phyloP scores from a whole-genome alignment of 2,329 filamentous ascomycete species.

The Ascochyta koolunga region DNA sequence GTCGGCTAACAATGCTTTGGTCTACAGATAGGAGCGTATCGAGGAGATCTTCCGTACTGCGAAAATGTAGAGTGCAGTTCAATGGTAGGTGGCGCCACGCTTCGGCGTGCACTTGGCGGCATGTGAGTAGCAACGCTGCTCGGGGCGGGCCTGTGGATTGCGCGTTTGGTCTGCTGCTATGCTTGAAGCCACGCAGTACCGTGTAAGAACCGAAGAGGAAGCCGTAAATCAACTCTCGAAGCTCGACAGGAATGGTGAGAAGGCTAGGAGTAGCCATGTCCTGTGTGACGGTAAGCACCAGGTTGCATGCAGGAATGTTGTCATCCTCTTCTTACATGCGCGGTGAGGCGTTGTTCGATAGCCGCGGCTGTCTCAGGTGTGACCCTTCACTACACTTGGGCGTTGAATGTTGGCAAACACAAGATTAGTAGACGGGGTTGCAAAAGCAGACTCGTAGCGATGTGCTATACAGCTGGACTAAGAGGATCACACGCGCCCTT shows the following conservation, averaged over 20 bases:
- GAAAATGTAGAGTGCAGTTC: conserved; percentile 40
- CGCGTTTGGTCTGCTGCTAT: conserved; percentile 9
- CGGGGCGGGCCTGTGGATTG: conserved; percentile 26
- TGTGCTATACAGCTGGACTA: background rate
- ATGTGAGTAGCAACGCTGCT: conserved; percentile 39
- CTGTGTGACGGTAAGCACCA: background rate
- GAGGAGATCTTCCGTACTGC: conserved; percentile 42
- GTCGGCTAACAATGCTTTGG: conserved; percentile 38
- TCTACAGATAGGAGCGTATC: conserved; percentile 39
- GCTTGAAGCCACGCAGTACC: conserved; percentile 37
- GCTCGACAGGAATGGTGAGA: conserved; percentile 40
- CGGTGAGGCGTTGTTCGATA: background rate
- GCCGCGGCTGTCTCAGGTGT: background rate
- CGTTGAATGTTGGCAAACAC: background rate
- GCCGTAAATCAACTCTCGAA: conserved; percentile 44
- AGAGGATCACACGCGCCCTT: conserved; percentile 11
- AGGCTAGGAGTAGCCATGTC: conserved; percentile 28
- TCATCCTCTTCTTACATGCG: background rate
- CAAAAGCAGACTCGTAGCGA: background rate
- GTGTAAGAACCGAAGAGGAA: conserved; percentile 40
- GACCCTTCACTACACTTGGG: background rate
- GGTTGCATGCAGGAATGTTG: conserved; percentile 1
- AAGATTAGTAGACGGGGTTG: background rate
- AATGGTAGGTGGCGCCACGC: conserved; percentile 42
- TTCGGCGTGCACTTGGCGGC: conserved; percentile 38